Conservation (phyloP, 208 protist genomes). For the Wallacemonas sp. region DNA sequence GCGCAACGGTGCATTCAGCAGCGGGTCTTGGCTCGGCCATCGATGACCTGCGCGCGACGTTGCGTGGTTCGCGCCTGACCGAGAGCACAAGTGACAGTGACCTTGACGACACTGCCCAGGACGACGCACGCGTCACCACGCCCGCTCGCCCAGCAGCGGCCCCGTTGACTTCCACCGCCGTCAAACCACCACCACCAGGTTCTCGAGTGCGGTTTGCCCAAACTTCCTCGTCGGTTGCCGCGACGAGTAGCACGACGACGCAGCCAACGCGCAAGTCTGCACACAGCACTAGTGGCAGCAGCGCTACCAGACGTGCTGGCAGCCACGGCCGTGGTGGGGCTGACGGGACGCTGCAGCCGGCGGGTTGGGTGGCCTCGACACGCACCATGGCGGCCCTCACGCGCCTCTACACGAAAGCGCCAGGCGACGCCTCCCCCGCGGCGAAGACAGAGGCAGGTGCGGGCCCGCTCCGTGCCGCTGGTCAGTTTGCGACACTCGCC, state of each 20-base stretch:
- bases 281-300: too few species aligned
- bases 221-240: too few species aligned
- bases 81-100: background rate
- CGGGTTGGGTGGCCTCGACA: slow-evolving; percentile 11
- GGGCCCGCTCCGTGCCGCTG: background rate
- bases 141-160: too few species aligned
- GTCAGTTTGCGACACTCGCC: background rate
- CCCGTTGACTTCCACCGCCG: too few species aligned
- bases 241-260: too few species aligned
- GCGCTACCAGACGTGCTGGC: too few species aligned
- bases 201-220: background rate
- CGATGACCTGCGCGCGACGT: background rate
- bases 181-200: too few species aligned
- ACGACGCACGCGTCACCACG: background rate
- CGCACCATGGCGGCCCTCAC: slow-evolving; percentile 20
- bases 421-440: background rate
- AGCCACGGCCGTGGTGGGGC: background rate
- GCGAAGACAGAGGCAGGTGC: too few species aligned
- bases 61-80: background rate
- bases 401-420: slow-evolving; percentile 12
- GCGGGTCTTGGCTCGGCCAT: background rate
- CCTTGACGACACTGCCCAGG: background rate
- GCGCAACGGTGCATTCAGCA: background rate
- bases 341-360: background rate
- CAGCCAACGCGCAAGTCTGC: background rate